Base-by-base conservation (phyloP, 768 basidiomycete genomes). In the Megacollybia marginata region DNA sequence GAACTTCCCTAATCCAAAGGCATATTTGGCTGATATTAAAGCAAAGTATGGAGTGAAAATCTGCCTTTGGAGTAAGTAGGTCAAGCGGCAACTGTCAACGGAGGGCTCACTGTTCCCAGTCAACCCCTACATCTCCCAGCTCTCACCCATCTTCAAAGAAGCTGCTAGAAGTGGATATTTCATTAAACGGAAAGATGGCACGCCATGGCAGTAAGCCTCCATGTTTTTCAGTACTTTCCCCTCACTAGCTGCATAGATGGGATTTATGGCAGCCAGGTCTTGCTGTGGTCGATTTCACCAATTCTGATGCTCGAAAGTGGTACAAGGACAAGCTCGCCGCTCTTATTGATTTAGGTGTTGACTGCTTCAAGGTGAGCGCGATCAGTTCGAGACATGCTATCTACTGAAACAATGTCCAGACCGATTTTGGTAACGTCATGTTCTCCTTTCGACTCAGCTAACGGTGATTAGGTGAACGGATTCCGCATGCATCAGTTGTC, bases 51-150 rank as follows among this genome's bases (percentile, higher is more conserved):
- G 77, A 32, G 82, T 88, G 48, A 85, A 85, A 57, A 76, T 87
- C 48, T 87, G 85, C 54, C 68, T 84, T 3, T 88, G 85, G 85
- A 82, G 81, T 79, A 51, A 56, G 75, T 59, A 15, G 23, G 23
- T 6, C 23, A 28, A 28, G 23, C 6, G 23, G 23, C 23, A 28
- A 6, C 2, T 28, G 23, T 28, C 6, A 28, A 28, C 6, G 23
- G 6, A 28, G 6, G 23, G 23, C 6, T 28, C 23, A 28, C 6
- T 28, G 23, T 28, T 15, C 15, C 7, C 53, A 83, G 81, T 88
- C 57, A 88, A 88, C 60, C 80, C 84, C 3, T 87, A 85, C 59
- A 79, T 88, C 50, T 79, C 80, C n/a, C 80, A 83, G 59, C 62
- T 75, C 48, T 83, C 81, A 9, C 80, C 79, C 4, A 78, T 86